phyloP scores from a whole-genome alignment of 1,284 basidiomycete species.

The Rhodotorula sp. region DNA sequence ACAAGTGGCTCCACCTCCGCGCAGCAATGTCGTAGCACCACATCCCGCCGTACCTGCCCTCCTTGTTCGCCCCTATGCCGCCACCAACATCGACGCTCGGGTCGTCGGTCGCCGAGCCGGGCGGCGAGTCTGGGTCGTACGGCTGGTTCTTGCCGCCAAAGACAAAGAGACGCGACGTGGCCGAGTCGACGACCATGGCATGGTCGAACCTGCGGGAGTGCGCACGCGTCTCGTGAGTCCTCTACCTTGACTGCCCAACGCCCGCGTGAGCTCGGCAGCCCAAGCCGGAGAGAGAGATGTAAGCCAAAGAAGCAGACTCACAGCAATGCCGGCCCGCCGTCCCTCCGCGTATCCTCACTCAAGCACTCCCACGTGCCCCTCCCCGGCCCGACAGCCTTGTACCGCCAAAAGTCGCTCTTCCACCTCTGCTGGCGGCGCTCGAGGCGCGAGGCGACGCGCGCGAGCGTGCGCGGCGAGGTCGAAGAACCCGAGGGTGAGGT shows the following conservation, averaged over 20 bases:
- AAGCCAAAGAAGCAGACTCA: too few relatives aligned
- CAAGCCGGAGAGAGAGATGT: too few relatives aligned
- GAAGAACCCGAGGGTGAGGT: too few relatives aligned
- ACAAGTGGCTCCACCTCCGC: constrained; percentile 47
- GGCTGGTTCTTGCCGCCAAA: constrained; percentile 51
- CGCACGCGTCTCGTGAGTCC: too few relatives aligned
- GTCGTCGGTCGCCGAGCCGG: background rate
- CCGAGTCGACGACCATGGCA: constrained; percentile 48
- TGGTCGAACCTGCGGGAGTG: constrained; percentile 45
- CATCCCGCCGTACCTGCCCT: constrained; percentile 48
- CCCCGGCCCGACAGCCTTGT: constrained; percentile 45
- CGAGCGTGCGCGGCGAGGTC: background rate
- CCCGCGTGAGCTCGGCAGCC: too few relatives aligned
- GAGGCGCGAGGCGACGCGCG: background rate
- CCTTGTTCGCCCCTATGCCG: constrained; percentile 35
- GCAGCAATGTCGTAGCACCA: constrained; percentile 49
- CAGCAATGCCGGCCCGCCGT: constrained; percentile 50
- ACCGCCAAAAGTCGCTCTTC: constrained; percentile 50
- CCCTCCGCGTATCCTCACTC: constrained; percentile 46
- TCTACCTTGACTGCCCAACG: too few relatives aligned
- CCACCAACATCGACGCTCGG: too few relatives aligned
- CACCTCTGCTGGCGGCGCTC: constrained; percentile 12
- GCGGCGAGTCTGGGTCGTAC: constrained; percentile 8
- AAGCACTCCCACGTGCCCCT: constrained; percentile 49
- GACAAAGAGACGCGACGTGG: constrained; percentile 48